Evolutionary conservation across 805 yeast genomes (phyloP).

Genomic region (Candida schatavii): DNA sequence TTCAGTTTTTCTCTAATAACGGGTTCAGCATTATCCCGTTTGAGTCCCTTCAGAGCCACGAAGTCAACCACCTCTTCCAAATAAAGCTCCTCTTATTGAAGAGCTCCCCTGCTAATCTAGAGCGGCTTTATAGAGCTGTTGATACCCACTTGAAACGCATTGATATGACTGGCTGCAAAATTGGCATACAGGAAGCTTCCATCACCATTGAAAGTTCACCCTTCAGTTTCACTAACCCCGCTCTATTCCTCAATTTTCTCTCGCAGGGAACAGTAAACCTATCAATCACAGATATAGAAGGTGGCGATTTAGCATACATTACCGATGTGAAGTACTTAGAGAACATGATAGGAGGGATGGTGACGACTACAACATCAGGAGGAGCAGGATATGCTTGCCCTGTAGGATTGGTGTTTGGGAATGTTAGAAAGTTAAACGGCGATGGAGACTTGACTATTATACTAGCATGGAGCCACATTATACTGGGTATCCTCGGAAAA

Average conservation of each 20-base stretch:
- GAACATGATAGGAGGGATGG: constrained; percentile 45
- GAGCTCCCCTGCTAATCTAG: not conserved
- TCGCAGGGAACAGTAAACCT: constrained; percentile 26
- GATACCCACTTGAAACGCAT: not conserved
- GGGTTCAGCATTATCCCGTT: constrained; percentile 24
- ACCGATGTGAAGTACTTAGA: constrained; percentile 43
- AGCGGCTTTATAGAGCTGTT: not conserved
- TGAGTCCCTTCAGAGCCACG: constrained; percentile 10
- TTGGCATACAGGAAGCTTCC: not conserved
- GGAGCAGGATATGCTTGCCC: constrained; percentile 8
- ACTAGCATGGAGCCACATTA: constrained; percentile 25
- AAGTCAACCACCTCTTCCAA: constrained; percentile 1
- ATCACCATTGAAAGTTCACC: constrained; percentile 22
- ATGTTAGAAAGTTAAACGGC: constrained; percentile 37
- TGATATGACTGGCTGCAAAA: not conserved
- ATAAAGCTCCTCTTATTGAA: not conserved
- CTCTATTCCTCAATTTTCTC: constrained; percentile 23
- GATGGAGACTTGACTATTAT: constrained; percentile 43
- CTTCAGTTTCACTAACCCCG: constrained; percentile 29
- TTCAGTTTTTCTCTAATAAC: constrained; percentile 16
- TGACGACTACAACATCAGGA: constrained; percentile 2
- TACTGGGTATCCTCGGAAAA: not conserved
- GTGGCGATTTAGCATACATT: constrained; percentile 18
- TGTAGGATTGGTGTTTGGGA: constrained; percentile 41
- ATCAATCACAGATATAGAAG: constrained; percentile 13